Conservation (phyloP, 2,329 filamentous ascomycete species). For the Aspergillus flavus region DNA sequence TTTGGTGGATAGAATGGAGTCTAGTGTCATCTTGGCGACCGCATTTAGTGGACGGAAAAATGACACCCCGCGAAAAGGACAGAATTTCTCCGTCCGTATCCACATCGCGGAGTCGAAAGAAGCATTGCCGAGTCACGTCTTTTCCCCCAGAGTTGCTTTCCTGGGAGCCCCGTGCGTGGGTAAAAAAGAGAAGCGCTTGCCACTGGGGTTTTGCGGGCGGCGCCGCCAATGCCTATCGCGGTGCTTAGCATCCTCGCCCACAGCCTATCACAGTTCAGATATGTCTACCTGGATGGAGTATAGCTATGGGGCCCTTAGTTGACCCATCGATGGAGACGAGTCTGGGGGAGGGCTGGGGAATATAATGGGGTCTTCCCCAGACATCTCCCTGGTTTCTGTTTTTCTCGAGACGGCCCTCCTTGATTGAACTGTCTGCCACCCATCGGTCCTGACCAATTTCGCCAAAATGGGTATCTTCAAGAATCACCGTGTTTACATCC, state of each 20-base stretch:
- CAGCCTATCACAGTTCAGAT: not conserved
- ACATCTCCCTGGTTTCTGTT: not conserved
- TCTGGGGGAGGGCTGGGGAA: not conserved
- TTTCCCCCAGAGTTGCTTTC: constrained; percentile 10
- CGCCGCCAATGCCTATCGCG: not conserved
- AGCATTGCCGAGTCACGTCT: constrained; percentile 9
- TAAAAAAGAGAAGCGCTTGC: constrained; percentile 9
- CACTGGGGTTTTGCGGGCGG: constrained; percentile 11
- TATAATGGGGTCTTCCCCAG: not conserved
- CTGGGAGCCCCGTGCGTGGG: constrained; percentile 10
- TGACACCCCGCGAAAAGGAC: constrained; percentile 5
- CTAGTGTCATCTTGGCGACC: constrained; percentile 7
- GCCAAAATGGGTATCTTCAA: constrained; percentile 36
- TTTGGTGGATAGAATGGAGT: not conserved
- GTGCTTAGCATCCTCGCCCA: constrained; percentile 1
- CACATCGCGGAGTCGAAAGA: constrained; percentile 10
- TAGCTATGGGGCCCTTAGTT: not conserved
- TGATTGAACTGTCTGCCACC: constrained; percentile 4
- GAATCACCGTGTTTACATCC: constrained; percentile 49
- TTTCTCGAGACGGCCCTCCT: constrained; percentile 4
- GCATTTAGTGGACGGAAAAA: constrained; percentile 21
- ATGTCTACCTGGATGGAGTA: constrained; percentile 3
- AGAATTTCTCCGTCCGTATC: constrained; percentile 23
- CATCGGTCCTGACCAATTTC: constrained; percentile 4
- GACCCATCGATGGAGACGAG: not conserved